Conservation (phyloP, 2,329 filamentous ascomycete species). For the Byssothecium circinans region DNA sequence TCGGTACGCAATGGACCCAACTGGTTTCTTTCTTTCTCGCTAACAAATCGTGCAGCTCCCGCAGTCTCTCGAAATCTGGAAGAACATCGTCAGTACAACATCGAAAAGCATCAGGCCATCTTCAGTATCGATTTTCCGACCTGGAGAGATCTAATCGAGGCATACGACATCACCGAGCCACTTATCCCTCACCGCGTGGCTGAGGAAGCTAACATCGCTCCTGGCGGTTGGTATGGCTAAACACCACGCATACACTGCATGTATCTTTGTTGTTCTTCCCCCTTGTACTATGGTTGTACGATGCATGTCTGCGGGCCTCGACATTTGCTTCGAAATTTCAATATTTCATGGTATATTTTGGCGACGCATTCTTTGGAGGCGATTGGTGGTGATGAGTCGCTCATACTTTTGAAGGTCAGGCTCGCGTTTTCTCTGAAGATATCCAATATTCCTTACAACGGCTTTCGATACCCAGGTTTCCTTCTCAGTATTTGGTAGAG, state of each 20-base stretch:
- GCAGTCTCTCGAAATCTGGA: conserved; percentile 53
- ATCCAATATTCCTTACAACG: background rate
- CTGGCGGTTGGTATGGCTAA: conserved; percentile 32
- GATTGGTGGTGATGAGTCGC: too few relatives aligned
- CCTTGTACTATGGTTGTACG: too few relatives aligned
- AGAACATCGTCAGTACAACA: conserved; percentile 56
- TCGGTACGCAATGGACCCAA: conserved; percentile 67
- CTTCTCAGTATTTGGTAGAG: background rate
- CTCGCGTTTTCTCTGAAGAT: conserved; percentile 1
- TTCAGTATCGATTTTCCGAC: conserved; percentile 82
- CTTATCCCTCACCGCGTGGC: conserved; percentile 78
- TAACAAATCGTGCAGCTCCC: conserved; percentile 40
- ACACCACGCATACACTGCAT: background rate
- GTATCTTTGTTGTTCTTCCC: background rate
- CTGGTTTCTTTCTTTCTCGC: background rate
- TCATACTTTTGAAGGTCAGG: too few relatives aligned
- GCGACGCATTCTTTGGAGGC: too few relatives aligned
- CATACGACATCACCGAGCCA: conserved; percentile 73
- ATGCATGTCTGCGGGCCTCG: too few relatives aligned
- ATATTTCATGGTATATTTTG: too few relatives aligned
- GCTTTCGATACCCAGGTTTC: conserved; percentile 1
- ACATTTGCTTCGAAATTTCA: too few relatives aligned
- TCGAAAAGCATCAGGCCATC: conserved; percentile 75
- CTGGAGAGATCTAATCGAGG: conserved; percentile 77
- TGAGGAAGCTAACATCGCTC: conserved; percentile 27